phyloP scores from a whole-genome alignment of 306 rosid species.

The Ormosia semicastrata region DNA sequence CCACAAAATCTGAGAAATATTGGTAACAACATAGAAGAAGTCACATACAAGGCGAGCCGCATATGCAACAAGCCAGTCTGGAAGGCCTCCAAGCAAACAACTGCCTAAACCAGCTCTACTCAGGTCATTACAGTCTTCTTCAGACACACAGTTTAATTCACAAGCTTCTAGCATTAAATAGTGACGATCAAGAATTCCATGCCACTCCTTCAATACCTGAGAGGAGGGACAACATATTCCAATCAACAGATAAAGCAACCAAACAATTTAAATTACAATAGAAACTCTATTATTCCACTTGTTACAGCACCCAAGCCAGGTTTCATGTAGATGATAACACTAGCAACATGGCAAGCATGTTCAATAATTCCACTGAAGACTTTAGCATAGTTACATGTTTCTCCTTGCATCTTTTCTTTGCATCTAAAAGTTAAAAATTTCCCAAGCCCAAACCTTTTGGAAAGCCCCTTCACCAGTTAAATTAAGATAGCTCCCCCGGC shows the following conservation, averaged over 20 bases:
- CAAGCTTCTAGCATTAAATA: constrained; percentile 94
- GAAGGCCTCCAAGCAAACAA: constrained; percentile 95
- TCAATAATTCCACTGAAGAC: constrained; percentile 1
- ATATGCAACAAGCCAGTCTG: constrained; percentile 96
- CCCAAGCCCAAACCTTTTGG: constrained; percentile 55
- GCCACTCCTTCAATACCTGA: constrained; percentile 90
- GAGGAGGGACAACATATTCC: constrained; percentile 18
- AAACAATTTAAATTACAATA: not conserved
- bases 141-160: constrained; percentile 73
- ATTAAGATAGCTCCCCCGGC: constrained; percentile 97
- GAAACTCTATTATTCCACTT: not conserved
- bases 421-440: not conserved
- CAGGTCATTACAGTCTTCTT: constrained; percentile 87
- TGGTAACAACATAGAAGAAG: not conserved
- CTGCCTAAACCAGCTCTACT: constrained; percentile 97
- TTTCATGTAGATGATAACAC: not conserved
- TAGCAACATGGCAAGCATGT: not conserved
- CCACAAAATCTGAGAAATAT: not conserved
- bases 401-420: not conserved
- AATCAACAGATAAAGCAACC: constrained; percentile 26
- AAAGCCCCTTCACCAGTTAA: constrained; percentile 98
- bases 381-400: not conserved
- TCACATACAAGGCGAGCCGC: constrained; percentile 90
- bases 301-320: constrained; percentile 8
- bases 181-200: constrained; percentile 87